These are phyloP conservation scores for Fusarium lateritium DNA, from an alignment of 2,329 filamentous ascomycete species.

Conservation along the genomic window DNA sequence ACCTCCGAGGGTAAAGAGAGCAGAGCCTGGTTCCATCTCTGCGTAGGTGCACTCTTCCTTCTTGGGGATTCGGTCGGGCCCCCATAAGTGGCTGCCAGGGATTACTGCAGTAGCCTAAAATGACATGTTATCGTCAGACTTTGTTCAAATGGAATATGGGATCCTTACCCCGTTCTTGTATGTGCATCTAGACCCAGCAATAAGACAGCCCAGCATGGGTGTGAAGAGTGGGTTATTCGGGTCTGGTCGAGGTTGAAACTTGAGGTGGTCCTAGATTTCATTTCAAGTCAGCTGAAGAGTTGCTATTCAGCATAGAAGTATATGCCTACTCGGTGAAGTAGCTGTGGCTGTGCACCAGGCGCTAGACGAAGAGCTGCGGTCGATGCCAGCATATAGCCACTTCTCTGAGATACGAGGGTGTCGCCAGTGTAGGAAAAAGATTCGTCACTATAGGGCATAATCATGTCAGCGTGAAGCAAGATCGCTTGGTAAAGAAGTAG, in stretches of 20 bases:
- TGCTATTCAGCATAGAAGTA: neutral
- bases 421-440: constrained; percentile 4
- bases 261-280: neutral
- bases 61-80: neutral
- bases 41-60: constrained; percentile 2
- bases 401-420: constrained; percentile 2
- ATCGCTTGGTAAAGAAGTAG: neutral
- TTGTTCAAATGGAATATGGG: neutral
- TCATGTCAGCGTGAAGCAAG: neutral
- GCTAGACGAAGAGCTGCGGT: neutral
- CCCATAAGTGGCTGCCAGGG: constrained; percentile 7
- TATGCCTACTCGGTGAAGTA: neutral
- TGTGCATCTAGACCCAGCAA: constrained; percentile 7
- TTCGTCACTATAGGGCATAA: neutral
- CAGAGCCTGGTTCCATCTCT: neutral
- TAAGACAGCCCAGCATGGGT: neutral
- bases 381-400: neutral
- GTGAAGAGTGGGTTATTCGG: neutral
- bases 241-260: neutral
- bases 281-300: neutral
- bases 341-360: constrained; percentile 2
- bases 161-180: constrained; percentile 1
- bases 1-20: constrained; percentile 1
- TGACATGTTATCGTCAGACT: neutral
- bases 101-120: neutral